Conservation (phyloP, 257 asterid species). For the Parsonsia alboflavescens region DNA sequence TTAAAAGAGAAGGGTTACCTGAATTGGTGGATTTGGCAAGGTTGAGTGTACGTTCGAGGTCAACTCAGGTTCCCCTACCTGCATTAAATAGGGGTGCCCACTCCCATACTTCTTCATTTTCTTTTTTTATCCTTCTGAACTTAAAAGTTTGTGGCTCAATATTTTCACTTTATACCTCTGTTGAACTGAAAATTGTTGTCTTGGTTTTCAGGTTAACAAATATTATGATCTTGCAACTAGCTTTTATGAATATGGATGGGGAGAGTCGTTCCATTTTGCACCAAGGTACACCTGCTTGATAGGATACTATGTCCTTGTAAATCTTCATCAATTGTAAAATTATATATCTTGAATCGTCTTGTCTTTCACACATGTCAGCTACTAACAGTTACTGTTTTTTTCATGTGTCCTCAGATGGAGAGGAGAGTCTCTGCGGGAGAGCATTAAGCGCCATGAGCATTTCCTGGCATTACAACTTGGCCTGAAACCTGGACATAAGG, state of each 20-base stretch:
- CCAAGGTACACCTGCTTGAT: slow-evolving; percentile 45
- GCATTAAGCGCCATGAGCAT: slow-evolving; percentile 92
- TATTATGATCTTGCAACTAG: slow-evolving; percentile 97
- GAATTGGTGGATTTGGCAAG: background rate
- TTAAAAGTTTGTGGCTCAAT: too few relatives aligned
- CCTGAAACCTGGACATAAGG: slow-evolving; percentile 88
- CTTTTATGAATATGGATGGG: slow-evolving; percentile 99
- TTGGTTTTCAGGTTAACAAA: slow-evolving; percentile 71
- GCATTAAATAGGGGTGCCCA: background rate
- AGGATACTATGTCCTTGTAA: background rate
- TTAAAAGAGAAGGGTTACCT: background rate
- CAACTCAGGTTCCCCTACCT: background rate
- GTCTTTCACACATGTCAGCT: background rate
- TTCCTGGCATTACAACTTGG: slow-evolving; percentile 89
- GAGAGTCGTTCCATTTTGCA: slow-evolving; percentile 97
- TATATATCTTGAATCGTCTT: background rate
- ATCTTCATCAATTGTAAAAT: background rate
- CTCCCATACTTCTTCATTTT: background rate
- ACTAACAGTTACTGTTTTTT: background rate
- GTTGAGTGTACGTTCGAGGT: background rate
- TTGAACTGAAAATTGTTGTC: background rate
- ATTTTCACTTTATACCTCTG: background rate
- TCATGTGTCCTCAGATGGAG: slow-evolving; percentile 52
- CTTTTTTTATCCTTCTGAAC: background rate
- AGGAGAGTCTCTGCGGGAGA: slow-evolving; percentile 90